Evolutionary conservation across 768 basidiomycete genomes (phyloP).

Genomic region (Mycena haematopus): DNA sequence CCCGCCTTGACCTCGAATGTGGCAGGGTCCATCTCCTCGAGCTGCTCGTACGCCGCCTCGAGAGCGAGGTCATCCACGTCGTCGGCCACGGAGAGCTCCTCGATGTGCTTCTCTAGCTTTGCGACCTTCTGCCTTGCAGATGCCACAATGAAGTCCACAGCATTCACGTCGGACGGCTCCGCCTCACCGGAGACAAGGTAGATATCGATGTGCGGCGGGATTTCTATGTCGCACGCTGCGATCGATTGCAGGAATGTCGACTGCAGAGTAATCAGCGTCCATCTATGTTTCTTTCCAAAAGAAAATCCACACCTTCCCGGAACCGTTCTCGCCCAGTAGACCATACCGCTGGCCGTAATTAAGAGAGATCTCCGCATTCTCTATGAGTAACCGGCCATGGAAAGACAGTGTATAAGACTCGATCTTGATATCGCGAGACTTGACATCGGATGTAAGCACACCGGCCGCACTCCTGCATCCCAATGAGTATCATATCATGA

Average conservation of each 20-base stretch:
- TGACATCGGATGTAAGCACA: slow-evolving; percentile 90
- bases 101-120: slow-evolving; percentile 90
- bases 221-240: slow-evolving; percentile 93
- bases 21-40: slow-evolving; percentile 94
- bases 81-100: slow-evolving; percentile 91
- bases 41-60: slow-evolving; percentile 90
- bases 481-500: not conserved
- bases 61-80: slow-evolving; percentile 87
- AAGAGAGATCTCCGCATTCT: slow-evolving; percentile 72
- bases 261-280: slow-evolving; percentile 44
- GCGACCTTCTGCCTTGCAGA: slow-evolving; percentile 95
- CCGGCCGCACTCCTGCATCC: slow-evolving; percentile 81
- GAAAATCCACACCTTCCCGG: slow-evolving; percentile 81
- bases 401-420: slow-evolving; percentile 95
- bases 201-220: slow-evolving; percentile 95
- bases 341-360: slow-evolving; percentile 96
- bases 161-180: slow-evolving; percentile 93
- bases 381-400: slow-evolving; percentile 87
- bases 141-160: slow-evolving; percentile 95
- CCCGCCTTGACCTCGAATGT: slow-evolving; percentile 97
- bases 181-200: slow-evolving; percentile 97
- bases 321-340: slow-evolving; percentile 95
- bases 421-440: slow-evolving; percentile 97
- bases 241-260: slow-evolving; percentile 97
- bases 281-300: slow-evolving; percentile 6